Evolutionary conservation across 1,139 yeast genomes (phyloP).

Genomic region (Kodamaea ohmeri): DNA sequence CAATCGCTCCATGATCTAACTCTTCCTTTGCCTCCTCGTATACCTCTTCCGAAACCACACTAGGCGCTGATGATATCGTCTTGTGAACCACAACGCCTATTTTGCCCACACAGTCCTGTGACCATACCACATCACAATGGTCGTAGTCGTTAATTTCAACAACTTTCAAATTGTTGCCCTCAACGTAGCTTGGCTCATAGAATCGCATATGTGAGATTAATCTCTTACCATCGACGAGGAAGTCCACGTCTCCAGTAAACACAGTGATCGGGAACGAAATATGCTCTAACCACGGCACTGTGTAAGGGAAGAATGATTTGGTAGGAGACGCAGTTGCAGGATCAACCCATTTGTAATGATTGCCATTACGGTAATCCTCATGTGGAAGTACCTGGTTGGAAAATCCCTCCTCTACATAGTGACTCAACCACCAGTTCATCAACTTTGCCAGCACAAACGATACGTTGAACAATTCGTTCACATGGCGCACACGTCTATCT

Average conservation of each 20-base stretch:
- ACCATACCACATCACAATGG: slow-evolving; percentile 58
- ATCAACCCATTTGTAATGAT: slow-evolving; percentile 20
- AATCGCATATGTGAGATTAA: slow-evolving; percentile 51
- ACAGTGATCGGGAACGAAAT: slow-evolving; percentile 54
- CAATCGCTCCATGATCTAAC: no score
- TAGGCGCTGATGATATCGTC: slow-evolving; percentile 3
- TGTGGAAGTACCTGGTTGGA: slow-evolving; percentile 37
- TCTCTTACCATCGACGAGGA: slow-evolving; percentile 62
- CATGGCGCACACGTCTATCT: slow-evolving; percentile 57
- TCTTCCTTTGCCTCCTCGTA: neutral
- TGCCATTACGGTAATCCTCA: slow-evolving; percentile 31
- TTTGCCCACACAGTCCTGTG: slow-evolving; percentile 43
- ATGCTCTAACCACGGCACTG: slow-evolving; percentile 53
- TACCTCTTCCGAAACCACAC: neutral
- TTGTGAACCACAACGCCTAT: slow-evolving; percentile 23
- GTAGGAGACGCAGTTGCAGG: slow-evolving; percentile 32
- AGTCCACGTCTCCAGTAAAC: slow-evolving; percentile 62
- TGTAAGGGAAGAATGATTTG: slow-evolving; percentile 53
- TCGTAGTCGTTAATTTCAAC: slow-evolving; percentile 46
- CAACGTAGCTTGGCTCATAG: slow-evolving; percentile 45
- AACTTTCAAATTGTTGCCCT: slow-evolving; percentile 37
- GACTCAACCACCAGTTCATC: slow-evolving; percentile 87
- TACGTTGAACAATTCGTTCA: slow-evolving; percentile 85
- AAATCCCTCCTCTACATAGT: slow-evolving; percentile 42
- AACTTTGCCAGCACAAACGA: slow-evolving; percentile 73